A percentile compares a stretch with the other conserved stretches of the same genome.
Evolutionary conservation across 108 stramenopile species (phyloP).

Genomic region (Skeletonema menzelii): DNA sequence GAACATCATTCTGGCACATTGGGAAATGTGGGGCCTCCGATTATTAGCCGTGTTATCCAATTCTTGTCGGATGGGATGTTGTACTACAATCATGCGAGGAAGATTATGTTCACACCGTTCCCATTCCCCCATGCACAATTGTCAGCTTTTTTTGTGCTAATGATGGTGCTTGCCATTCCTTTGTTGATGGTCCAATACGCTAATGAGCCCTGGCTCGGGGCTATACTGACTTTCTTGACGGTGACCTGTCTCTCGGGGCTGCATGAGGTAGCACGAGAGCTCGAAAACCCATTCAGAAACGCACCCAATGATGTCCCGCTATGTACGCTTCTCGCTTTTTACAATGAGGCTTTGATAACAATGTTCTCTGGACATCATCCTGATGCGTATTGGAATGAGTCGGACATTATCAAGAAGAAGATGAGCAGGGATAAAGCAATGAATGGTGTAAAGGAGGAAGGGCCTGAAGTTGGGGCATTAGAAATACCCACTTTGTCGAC

Average conservation of each 20-base stretch:
- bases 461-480: not conserved
- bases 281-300: constrained; percentile 83
- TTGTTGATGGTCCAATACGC: constrained; percentile 75
- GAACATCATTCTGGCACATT: constrained; percentile 70
- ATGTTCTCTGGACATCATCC: constrained; percentile 81
- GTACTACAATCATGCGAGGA: constrained; percentile 74
- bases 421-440: not conserved
- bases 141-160: constrained; percentile 57
- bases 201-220: constrained; percentile 51
- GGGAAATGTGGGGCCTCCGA: constrained; percentile 71
- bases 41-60: constrained; percentile 67
- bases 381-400: constrained; percentile 67
- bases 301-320: constrained; percentile 77
- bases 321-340: constrained; percentile 64
- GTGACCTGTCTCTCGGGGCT: constrained; percentile 65
- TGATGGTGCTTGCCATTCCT: constrained; percentile 52
- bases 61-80: constrained; percentile 81
- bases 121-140: constrained; percentile 81
- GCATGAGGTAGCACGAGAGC: constrained; percentile 78
- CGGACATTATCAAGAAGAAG: constrained; percentile 25
- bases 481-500: not conserved
- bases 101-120: constrained; percentile 78
- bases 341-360: constrained; percentile 74
- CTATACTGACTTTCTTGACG: constrained; percentile 59
- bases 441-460: not conserved